Base-by-base conservation (phyloP, 2,329 filamentous ascomycete genomes). In the Diaporthe sp. region DNA sequence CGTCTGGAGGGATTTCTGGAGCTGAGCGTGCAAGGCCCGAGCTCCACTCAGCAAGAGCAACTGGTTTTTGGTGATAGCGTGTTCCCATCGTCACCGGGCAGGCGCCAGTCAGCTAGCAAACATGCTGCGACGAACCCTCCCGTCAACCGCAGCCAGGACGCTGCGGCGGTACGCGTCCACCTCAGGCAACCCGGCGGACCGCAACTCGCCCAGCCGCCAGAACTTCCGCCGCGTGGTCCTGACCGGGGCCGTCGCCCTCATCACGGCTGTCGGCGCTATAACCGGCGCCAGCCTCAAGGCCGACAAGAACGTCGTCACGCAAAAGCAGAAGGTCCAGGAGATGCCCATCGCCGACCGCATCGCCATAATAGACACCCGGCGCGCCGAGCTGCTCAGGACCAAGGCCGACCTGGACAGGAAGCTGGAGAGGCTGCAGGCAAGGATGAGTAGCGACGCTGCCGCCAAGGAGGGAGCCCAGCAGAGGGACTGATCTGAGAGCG, bases 251-350 rank as follows among this genome's bases (percentile, higher is more conserved):
- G 80, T 84, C 12, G 79, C 81, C 15, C 80, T 80, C 72, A 78
- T 82, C 61, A 82, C 80, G 47, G 78, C 81, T 53, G 79, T 79
- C 2, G 83, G 83, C 71, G 80, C 80, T 7, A 76, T 82, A 34
- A 82, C 81, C 75, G 83, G 83, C 49, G 83, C 83, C 6, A 79
- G 80, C 4, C 78, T 85, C 55, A 84, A 84, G 79, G 78, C 77
- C 39, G 75, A 75, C 47, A 39, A 65, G 28, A 63, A 73, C 25
- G 68, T 17, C 37, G 61, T 42, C 55, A 44, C 58, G 55, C 61
- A 71, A 47, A 79, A 79, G 55, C 75, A 79, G 20, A 80, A 84
- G 72, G 75, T 71, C 60, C 79, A 79, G 55, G 78, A 82, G 60
- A 78, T 78, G 39, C 75, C 76, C 22, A 71, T 78, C 9, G 81